Evolutionary conservation across 345 rosid species (phyloP), one percentile per base, ranked within the genome.

Genomic region (Erucastrum elatum): DNA sequence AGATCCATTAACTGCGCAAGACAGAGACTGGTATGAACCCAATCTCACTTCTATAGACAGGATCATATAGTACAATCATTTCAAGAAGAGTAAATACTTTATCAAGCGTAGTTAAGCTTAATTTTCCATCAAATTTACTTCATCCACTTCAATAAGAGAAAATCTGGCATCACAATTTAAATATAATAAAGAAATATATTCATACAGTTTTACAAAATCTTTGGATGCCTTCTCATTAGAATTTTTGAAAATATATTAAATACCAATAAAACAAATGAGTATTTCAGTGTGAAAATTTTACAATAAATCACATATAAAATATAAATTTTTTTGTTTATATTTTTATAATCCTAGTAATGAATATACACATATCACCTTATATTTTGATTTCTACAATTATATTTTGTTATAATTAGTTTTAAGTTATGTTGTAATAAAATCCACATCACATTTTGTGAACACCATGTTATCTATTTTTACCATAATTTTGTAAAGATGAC

Each of bases 121-220:
- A 67, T 75, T 62, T 37, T 10, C 81, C 63, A 82, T 81, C 75
- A 84, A 87, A 81, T 83, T 74, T 76, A 68, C 68, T 75, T 91
- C 93, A 74, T 90, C 88, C 75, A 87, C 90, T 85, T 95, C 99
- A 33, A 91, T 74, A 74, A 87, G 77, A 31, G 93, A 93, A 80
- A 90, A 89, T 16, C 71, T 77, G 60, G 46, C 46, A 77, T 21
- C 21, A 21, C 21, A 21, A 21, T 21, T 21, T 21, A 11, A 41
- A 41, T 41, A 41, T 41, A 41, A 41, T 41, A 41, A 41, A 37
- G 37, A 41, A 41, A 41, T 41, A 11, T 41, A 41, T 41, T 11
- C 49, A 41, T 41, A 41, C 11, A 41, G 13, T 41, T 11, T 41
- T 41, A 41, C 13, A 21, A 21, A 41, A 41, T 11, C 13, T 41